Percentiles rank a stretch among this genome's conserved stretches.
phyloP scores from a whole-genome alignment of 495 filamentous ascomycete species.

The Penicillium ochrochloron region DNA sequence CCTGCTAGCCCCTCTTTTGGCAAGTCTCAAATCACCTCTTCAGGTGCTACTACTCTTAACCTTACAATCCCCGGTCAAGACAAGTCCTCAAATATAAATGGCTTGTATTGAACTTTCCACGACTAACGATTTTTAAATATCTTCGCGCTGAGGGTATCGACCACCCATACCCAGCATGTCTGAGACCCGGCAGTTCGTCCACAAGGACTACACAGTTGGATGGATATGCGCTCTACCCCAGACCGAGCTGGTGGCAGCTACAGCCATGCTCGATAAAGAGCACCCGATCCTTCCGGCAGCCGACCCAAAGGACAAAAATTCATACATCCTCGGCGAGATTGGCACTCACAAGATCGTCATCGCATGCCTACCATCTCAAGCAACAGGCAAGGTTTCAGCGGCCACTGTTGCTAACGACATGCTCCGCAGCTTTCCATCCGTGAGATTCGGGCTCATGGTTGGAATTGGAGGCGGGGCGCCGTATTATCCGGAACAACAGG shows the following conservation, averaged over 20 bases:
- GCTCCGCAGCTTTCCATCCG: conserved; percentile 7
- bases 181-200: not conserved
- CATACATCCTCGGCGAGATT: conserved; percentile 1
- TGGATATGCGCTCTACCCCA: conserved; percentile 4
- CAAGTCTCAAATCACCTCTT: not conserved
- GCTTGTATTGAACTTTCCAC: not conserved
- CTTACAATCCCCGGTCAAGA: not conserved
- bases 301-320: not conserved
- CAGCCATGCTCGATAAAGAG: not conserved
- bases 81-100: not conserved
- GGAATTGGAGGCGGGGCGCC: conserved; percentile 12
- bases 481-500: not conserved
- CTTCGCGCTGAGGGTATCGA: not conserved
- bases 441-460: conserved; percentile 10
- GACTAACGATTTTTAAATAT: not conserved
- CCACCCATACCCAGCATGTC: not conserved
- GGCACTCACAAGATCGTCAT: conserved; percentile 10
- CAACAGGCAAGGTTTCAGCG: conserved; percentile 3
- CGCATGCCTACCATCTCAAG: not conserved
- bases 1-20: not conserved
- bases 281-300: not conserved
- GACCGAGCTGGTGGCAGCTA: conserved; percentile 8
- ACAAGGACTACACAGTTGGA: conserved; percentile 10
- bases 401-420: not conserved
- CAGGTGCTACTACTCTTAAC: not conserved